Evolutionary conservation across 1,284 basidiomycete species (phyloP).

Genomic region (Cutaneotrichosporon daszewskae): DNA sequence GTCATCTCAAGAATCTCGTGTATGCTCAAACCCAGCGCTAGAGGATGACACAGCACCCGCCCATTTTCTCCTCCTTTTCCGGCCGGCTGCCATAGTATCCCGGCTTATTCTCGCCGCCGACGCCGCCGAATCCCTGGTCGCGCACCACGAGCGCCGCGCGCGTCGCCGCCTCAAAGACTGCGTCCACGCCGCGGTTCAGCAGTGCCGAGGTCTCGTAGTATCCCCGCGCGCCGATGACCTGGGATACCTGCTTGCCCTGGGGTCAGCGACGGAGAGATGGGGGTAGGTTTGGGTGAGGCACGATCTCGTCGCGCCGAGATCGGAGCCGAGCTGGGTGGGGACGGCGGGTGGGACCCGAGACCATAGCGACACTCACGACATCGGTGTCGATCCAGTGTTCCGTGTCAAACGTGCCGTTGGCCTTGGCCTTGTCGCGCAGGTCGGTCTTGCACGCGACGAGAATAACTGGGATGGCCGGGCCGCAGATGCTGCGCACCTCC

Average conservation of each 20-base stretch:
- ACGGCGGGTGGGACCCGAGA: no score
- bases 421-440: slow-evolving; percentile 52
- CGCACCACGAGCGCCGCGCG: slow-evolving; percentile 89
- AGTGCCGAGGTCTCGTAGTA: slow-evolving; percentile 92
- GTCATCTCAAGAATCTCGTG: no score
- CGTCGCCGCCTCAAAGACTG: slow-evolving; percentile 91
- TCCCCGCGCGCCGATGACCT: slow-evolving; percentile 73
- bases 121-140: slow-evolving; percentile 55
- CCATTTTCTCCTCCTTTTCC: slow-evolving; percentile 6
- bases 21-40: no score
- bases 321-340: no score
- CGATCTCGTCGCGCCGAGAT: no score
- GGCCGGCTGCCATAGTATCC: slow-evolving; percentile 7
- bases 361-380: slow-evolving; percentile 42
- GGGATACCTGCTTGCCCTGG: slow-evolving; percentile 69
- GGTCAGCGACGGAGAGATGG: no score
- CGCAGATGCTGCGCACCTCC: slow-evolving; percentile 88
- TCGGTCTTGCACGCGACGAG: slow-evolving; percentile 51
- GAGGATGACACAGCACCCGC: slow-evolving; percentile 17
- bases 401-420: slow-evolving; percentile 40
- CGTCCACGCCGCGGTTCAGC: slow-evolving; percentile 87
- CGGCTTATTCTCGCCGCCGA: slow-evolving; percentile 24
- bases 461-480: slow-evolving; percentile 53
- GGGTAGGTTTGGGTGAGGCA: no score
- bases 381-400: slow-evolving; percentile 45